These are phyloP conservation scores for Phytophthora europaea DNA, from an alignment of 352 stramenopile genomes.

Conservation along the genomic window DNA sequence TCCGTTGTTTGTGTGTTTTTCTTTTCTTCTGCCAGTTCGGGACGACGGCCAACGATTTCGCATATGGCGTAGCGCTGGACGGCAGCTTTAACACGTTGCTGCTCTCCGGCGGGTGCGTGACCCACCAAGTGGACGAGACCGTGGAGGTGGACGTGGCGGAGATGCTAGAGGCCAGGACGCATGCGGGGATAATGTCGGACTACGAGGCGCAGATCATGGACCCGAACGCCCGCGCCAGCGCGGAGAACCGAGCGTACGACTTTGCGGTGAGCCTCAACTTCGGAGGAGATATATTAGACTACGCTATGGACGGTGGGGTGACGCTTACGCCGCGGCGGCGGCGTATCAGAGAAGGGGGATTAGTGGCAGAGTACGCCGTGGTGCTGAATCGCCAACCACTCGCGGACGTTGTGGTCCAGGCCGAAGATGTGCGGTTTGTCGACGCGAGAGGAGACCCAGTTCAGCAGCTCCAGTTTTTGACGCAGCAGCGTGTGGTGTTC, in stretches of 20 bases:
- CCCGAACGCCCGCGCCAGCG: conserved; percentile 34
- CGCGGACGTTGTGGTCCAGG: conserved; percentile 53
- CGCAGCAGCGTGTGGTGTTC: conserved; percentile 48
- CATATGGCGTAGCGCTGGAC: conserved; percentile 62
- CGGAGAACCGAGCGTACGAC: conserved; percentile 45
- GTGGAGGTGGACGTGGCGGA: conserved; percentile 58
- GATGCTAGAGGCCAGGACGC: conserved; percentile 50
- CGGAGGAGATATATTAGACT: conserved; percentile 71
- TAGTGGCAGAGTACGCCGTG: conserved; percentile 67
- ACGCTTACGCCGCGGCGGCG: conserved; percentile 59
- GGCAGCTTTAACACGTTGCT: conserved; percentile 60
- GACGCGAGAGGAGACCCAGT: conserved; percentile 39
- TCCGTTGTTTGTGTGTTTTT: neutral
- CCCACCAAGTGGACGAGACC: conserved; percentile 50
- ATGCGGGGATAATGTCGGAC: conserved; percentile 19
- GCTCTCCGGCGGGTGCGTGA: conserved; percentile 57
- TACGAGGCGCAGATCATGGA: conserved; percentile 73
- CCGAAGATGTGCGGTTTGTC: conserved; percentile 46
- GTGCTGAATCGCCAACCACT: conserved; percentile 77
- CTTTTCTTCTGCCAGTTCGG: conserved; percentile 56
- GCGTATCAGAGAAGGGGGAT: conserved; percentile 59
- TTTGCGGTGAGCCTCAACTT: conserved; percentile 69
- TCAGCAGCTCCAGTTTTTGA: conserved; percentile 59
- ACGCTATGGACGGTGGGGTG: conserved; percentile 75
- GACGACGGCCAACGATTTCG: conserved; percentile 68